Conservation (phyloP, 2,329 filamentous ascomycete genomes). For the Ophiostoma perfectum region DNA sequence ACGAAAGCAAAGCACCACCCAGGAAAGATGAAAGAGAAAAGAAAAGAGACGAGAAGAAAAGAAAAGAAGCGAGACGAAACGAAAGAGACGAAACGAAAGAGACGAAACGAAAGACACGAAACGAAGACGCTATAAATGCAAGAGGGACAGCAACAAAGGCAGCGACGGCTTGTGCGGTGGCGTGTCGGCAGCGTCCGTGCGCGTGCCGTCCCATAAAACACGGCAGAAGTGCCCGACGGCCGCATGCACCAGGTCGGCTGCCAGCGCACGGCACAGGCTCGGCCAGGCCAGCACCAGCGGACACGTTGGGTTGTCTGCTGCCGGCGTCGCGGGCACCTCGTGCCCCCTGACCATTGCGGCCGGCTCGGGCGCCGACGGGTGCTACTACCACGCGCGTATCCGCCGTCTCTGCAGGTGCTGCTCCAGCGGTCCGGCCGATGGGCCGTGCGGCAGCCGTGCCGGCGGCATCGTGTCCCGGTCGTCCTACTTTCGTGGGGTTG, state of each 20-base stretch:
- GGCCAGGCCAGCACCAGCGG: too few species aligned
- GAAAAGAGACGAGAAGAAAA: neutral
- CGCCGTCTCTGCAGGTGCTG: conserved; percentile 5
- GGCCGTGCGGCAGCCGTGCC: neutral
- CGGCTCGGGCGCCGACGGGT: neutral
- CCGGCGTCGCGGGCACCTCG: too few species aligned
- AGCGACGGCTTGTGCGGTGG: neutral
- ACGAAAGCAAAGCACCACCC: neutral
- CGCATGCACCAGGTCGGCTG: neutral
- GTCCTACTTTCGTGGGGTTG: conserved; percentile 28
- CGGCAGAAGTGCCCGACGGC: neutral
- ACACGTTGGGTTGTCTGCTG: too few species aligned
- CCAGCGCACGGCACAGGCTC: neutral
- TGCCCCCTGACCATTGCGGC: too few species aligned
- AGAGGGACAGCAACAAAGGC: neutral
- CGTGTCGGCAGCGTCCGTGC: neutral
- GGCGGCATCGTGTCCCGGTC: neutral
- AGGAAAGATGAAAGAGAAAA: neutral
- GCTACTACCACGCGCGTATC: conserved; percentile 11
- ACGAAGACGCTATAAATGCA: neutral
- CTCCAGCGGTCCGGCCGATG: neutral
- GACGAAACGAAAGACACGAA: neutral
- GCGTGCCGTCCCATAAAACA: neutral
- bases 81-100: neutral
- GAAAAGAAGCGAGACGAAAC: neutral